Evolutionary conservation across 2,329 filamentous ascomycete genomes (phyloP).

Genomic region (Fusarium chaquense): DNA sequence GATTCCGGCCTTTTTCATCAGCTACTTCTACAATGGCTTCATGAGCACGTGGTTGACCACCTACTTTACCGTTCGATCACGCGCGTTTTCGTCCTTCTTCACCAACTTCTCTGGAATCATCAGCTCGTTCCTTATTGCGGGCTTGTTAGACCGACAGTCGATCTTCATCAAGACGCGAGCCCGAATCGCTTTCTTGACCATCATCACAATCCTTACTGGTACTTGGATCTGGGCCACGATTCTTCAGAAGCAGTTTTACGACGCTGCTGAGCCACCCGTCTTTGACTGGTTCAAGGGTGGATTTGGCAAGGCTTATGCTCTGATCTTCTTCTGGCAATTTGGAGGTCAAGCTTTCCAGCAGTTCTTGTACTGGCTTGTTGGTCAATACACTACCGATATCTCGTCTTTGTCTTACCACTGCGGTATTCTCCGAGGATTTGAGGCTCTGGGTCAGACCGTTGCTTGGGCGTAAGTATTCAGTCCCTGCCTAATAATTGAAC

Average conservation of each 20-base stretch:
- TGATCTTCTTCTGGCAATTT: constrained; percentile 42
- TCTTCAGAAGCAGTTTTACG: constrained; percentile 36
- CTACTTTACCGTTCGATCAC: constrained; percentile 20
- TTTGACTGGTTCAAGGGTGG: constrained; percentile 39
- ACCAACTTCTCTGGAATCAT: constrained; percentile 26
- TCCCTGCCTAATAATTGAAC: neutral
- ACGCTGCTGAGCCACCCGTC: constrained; percentile 18
- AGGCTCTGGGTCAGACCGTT: constrained; percentile 20
- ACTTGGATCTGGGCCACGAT: constrained; percentile 39
- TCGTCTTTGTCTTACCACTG: constrained; percentile 24
- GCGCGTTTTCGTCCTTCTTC: constrained; percentile 20
- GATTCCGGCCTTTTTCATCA: constrained; percentile 27
- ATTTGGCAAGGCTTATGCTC: constrained; percentile 33
- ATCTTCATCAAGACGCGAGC: constrained; percentile 40
- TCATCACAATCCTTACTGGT: constrained; percentile 10
- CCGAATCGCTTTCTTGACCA: neutral
- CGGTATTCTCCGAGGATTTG: constrained; percentile 24
- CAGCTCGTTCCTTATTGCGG: constrained; percentile 9
- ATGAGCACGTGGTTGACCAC: constrained; percentile 29
- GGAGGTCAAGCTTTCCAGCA: constrained; percentile 35
- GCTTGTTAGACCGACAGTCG: constrained; percentile 28
- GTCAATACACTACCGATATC: constrained; percentile 16
- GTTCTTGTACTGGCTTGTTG: constrained; percentile 26
- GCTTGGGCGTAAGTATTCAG: constrained; percentile 17
- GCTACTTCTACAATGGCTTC: constrained; percentile 21